phyloP scores from a whole-genome alignment of 2,329 filamentous ascomycete genomes.

The Botrytis paeoniae region DNA sequence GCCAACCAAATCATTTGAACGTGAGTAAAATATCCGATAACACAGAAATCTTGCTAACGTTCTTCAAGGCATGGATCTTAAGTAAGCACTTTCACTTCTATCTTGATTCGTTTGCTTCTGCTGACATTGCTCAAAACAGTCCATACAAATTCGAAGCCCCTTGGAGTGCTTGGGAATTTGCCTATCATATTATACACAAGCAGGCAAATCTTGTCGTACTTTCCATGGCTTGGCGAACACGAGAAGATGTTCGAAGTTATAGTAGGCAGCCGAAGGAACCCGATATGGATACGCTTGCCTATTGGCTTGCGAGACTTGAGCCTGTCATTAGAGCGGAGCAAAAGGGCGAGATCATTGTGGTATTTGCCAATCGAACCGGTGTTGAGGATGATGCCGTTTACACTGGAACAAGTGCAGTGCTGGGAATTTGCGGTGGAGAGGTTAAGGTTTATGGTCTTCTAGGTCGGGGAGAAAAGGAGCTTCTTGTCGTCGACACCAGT shows the following conservation, averaged over 20 bases:
- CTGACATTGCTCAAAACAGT: no score
- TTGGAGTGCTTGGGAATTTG: slow-evolving; percentile 49
- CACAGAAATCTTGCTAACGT: neutral
- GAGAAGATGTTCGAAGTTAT: slow-evolving; percentile 47
- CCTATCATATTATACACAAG: slow-evolving; percentile 51
- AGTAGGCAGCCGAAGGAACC: slow-evolving; percentile 54
- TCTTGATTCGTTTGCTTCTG: no score
- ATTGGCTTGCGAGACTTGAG: slow-evolving; percentile 71
- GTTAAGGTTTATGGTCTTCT: slow-evolving; percentile 68
- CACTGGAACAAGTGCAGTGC: slow-evolving; percentile 69
- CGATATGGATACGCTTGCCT: slow-evolving; percentile 69
- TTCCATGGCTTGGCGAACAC: slow-evolving; percentile 76
- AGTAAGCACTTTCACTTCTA: no score
- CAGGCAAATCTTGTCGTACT: slow-evolving; percentile 63
- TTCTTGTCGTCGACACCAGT: slow-evolving; percentile 63
- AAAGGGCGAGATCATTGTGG: slow-evolving; percentile 61
- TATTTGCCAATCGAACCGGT: slow-evolving; percentile 70
- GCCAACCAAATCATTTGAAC: slow-evolving; percentile 21
- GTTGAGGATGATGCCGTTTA: slow-evolving; percentile 64
- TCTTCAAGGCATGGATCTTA: slow-evolving; percentile 56
- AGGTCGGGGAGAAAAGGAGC: slow-evolving; percentile 63
- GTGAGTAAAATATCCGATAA: slow-evolving; percentile 21
- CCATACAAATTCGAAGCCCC: slow-evolving; percentile 51
- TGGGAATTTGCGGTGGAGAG: slow-evolving; percentile 62
- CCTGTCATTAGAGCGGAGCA: slow-evolving; percentile 56